These are phyloP conservation scores for Aspergillus sp. DNA, from an alignment of 2,329 filamentous ascomycete genomes.

Conservation along the genomic window DNA sequence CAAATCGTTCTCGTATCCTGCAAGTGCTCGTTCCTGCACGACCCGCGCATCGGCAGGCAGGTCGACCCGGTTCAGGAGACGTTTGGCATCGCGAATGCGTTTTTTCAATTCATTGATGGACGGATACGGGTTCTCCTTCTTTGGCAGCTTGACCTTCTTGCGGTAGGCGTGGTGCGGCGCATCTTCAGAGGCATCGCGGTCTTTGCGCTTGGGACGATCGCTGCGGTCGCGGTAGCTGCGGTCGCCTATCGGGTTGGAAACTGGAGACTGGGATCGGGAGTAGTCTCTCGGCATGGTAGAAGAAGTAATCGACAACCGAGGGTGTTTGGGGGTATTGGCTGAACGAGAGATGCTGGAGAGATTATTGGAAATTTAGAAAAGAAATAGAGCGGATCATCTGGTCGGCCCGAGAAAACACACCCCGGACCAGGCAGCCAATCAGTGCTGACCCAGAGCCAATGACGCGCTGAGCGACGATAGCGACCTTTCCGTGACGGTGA, in stretches of 20 bases:
- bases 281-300: conserved; percentile 15
- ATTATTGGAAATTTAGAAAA: conserved; percentile 1
- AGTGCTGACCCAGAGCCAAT: conserved; percentile 5
- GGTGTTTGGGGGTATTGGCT: background rate
- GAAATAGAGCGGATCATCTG: conserved; percentile 20
- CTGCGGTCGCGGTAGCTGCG: conserved; percentile 18
- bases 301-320: background rate
- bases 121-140: conserved; percentile 27
- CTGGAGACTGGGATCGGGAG: conserved; percentile 8
- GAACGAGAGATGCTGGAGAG: background rate
- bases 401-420: conserved; percentile 24
- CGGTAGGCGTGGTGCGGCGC: conserved; percentile 18
- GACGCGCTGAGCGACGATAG: background rate
- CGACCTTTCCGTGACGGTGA: too few relatives aligned
- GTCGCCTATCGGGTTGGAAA: conserved; percentile 1
- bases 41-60: conserved; percentile 56
- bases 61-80: conserved; percentile 48
- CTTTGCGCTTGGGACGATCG: conserved; percentile 27
- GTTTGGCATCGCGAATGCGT: conserved; percentile 55
- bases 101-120: conserved; percentile 53
- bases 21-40: conserved; percentile 59
- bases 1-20: conserved; percentile 56
- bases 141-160: conserved; percentile 26
- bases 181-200: conserved; percentile 25
- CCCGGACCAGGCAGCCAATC: conserved; percentile 29